These are phyloP conservation scores for Perkinsus chesapeaki DNA, from an alignment of 169 alveolate species.

Conservation along the genomic window DNA sequence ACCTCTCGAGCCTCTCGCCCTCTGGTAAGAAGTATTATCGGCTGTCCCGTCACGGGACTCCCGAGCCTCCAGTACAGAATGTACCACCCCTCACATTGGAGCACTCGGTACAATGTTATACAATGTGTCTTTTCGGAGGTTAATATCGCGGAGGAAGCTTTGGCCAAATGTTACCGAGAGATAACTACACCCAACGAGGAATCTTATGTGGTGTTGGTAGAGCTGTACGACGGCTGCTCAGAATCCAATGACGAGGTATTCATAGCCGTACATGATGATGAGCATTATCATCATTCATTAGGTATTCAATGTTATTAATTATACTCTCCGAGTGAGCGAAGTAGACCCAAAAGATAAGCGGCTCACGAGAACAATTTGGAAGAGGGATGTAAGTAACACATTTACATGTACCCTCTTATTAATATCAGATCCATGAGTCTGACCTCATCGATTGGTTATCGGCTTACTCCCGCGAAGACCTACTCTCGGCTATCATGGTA, in stretches of 20 bases:
- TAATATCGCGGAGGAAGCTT: background rate
- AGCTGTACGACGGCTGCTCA: background rate
- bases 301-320: background rate
- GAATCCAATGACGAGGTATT: background rate
- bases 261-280: background rate
- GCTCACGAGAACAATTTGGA: background rate
- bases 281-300: too few relatives aligned
- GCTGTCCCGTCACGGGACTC: too few relatives aligned
- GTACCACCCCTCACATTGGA: too few relatives aligned
- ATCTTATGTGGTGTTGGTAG: background rate
- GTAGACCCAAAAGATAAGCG: background rate
- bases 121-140: background rate
- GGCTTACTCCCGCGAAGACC: background rate
- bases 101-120: too few relatives aligned
- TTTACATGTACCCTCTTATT: too few relatives aligned
- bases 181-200: background rate
- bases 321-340: background rate
- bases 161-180: background rate
- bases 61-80: too few relatives aligned
- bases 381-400: background rate
- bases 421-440: background rate
- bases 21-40: too few relatives aligned
- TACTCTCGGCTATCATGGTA: background rate
- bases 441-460: background rate
- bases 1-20: too few relatives aligned